A percentile compares a stretch with the other conserved stretches of the same genome.
Evolutionary conservation across 257 asterid genomes (phyloP).

Genomic region (Salvia rosmarinus): DNA sequence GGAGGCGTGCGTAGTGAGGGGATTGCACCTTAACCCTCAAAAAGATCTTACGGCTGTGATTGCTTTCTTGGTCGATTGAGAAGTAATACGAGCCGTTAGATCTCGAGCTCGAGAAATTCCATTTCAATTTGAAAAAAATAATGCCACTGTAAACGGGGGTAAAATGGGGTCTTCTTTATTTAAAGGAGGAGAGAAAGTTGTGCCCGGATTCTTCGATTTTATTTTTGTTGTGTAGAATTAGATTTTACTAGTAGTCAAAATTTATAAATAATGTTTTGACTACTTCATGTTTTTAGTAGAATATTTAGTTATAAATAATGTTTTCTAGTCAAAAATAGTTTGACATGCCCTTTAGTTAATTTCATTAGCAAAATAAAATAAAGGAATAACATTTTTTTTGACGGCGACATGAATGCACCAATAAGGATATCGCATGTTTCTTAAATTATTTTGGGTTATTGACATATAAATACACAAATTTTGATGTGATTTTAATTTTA

Average conservation of each 20-base stretch:
- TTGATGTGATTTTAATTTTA: no score
- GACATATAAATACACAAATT: no score
- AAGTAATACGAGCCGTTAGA: conserved; percentile 36
- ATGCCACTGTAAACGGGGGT: not conserved
- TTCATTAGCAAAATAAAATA: no score
- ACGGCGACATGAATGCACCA: no score
- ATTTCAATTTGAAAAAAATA: not conserved
- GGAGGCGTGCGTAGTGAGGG: conserved; percentile 50
- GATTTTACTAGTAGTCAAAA: not conserved
- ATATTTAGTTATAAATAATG: no score
- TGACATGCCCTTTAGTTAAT: no score
- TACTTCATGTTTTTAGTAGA: no score
- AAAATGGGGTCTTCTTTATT: not conserved
- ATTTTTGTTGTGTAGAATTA: no score
- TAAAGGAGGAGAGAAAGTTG: not conserved
- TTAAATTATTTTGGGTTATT: no score
- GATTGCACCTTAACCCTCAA: conserved; percentile 53
- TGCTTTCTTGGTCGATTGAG: conserved; percentile 29
- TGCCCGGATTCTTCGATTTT: not conserved
- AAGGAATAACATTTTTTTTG: no score
- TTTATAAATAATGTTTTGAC: not conserved
- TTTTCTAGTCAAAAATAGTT: no score
- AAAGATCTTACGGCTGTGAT: conserved; percentile 47
- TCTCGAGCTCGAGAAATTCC: not conserved
- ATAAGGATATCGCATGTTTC: no score